Evolutionary conservation across 2,329 filamentous ascomycete species (phyloP), one percentile per base, ranked within the genome.

Genomic region (Sporothrix humicola): DNA sequence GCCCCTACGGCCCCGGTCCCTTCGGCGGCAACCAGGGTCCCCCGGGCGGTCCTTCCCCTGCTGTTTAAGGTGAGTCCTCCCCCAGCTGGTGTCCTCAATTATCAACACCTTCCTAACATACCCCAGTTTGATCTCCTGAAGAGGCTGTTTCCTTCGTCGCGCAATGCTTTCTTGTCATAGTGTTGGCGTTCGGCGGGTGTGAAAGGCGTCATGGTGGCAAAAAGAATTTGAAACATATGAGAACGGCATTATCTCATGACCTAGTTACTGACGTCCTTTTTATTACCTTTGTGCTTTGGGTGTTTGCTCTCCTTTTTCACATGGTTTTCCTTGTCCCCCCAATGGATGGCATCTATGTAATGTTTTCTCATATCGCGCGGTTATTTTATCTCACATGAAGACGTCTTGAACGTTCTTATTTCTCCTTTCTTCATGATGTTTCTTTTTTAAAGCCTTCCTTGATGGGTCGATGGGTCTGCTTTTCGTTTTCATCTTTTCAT

Each of bases 11-110:
- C 23, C 83, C 84, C 75, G 83, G 75, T 56, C 84, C 84, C 75
- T 87, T 86, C 78, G 84, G 84, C 70, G 84, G 83, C 76, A 82
- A 82, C 23, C 84, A 85, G 77, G 84, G 83, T 52, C 83, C 78
- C 59, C 81, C 73, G 8, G 76, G 75, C 44, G 76, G 75, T 46
- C 75, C 80, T 63, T 78, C 77, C 17, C 73, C 75, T 69, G 75
- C 76, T 56, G 73, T 78, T 68, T 77, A 78, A 75, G 71, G 71
- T 69, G 44, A 52, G 59, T 13, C 17, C 9, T 20, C 6, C 9
- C 9, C 31, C 2, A 37, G 31, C 31, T 37, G 3, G 37, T 71
- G n/a, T 26, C 42, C n/a, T 26, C 1, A 48, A 48, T 42, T 42
- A 3, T 42, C 20, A 23, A 23, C 50, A 42, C 12, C 66, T 69